Conservation (phyloP, 495 filamentous ascomycete species). For the Cairneyella variabilis region DNA sequence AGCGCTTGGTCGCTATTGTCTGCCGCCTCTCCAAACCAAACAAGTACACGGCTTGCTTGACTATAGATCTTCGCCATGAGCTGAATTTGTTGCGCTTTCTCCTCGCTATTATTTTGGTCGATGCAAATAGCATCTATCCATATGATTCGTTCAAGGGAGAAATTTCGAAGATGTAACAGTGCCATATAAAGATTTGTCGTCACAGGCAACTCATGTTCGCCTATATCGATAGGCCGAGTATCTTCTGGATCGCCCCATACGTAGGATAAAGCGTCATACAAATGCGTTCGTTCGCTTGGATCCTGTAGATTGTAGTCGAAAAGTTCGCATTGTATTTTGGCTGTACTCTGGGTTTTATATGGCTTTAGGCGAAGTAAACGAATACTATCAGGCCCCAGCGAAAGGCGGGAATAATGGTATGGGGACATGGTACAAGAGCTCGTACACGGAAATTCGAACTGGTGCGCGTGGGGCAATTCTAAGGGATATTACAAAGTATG, state of each 20-base stretch:
- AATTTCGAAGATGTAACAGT: slow-evolving; percentile 18
- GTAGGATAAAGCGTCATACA: slow-evolving; percentile 8
- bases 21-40: slow-evolving; percentile 25
- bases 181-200: slow-evolving; percentile 22
- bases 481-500: background rate
- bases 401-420: background rate
- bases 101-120: slow-evolving; percentile 21
- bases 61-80: slow-evolving; percentile 32
- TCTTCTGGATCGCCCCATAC: slow-evolving; percentile 4
- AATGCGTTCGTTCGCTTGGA: slow-evolving; percentile 3
- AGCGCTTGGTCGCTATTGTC: slow-evolving; percentile 25
- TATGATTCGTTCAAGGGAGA: slow-evolving; percentile 16
- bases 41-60: slow-evolving; percentile 26
- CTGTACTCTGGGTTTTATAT: background rate
- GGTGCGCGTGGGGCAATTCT: background rate
- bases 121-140: slow-evolving; percentile 33
- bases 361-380: background rate
- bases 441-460: background rate
- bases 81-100: slow-evolving; percentile 23
- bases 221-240: slow-evolving; percentile 7
- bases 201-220: slow-evolving; percentile 10
- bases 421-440: background rate
- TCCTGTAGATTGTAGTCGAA: slow-evolving; percentile 19
- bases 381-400: background rate
- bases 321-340: slow-evolving; percentile 12